Evolutionary conservation across 1,284 basidiomycete species (phyloP).

Genomic region (Somion occarium): DNA sequence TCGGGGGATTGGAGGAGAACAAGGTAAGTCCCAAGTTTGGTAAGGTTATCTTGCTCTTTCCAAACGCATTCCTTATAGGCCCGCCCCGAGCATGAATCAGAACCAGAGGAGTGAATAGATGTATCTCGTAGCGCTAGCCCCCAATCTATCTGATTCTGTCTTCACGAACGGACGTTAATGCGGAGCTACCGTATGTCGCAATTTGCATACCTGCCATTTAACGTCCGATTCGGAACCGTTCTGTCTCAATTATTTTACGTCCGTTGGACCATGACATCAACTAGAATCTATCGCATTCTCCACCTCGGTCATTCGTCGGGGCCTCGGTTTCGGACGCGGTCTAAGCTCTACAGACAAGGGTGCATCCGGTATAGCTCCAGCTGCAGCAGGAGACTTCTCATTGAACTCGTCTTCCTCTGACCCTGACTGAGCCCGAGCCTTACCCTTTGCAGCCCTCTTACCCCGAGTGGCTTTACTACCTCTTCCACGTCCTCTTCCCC

Average conservation of each 20-base stretch:
- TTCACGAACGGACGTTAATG: no score
- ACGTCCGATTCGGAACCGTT: no score
- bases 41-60: no score
- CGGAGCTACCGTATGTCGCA: no score
- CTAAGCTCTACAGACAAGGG: constrained; percentile 28
- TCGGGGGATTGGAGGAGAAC: constrained; percentile 71
- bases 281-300: not conserved
- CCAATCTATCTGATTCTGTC: not conserved
- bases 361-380: constrained; percentile 13
- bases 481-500: constrained; percentile 15
- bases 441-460: constrained; percentile 21
- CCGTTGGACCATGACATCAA: no score
- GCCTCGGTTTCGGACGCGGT: constrained; percentile 30
- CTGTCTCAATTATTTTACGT: no score
- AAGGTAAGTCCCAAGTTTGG: constrained; percentile 43
- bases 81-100: constrained; percentile 10
- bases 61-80: constrained; percentile 9
- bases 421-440: constrained; percentile 15
- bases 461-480: constrained; percentile 9
- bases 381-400: constrained; percentile 13
- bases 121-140: constrained; percentile 2
- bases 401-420: constrained; percentile 26
- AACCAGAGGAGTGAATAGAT: constrained; percentile 18
- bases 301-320: not conserved
- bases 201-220: no score